These are phyloP conservation scores for Saprolegnia parasitica DNA, from an alignment of 352 stramenopile genomes.

Conservation along the genomic window DNA sequence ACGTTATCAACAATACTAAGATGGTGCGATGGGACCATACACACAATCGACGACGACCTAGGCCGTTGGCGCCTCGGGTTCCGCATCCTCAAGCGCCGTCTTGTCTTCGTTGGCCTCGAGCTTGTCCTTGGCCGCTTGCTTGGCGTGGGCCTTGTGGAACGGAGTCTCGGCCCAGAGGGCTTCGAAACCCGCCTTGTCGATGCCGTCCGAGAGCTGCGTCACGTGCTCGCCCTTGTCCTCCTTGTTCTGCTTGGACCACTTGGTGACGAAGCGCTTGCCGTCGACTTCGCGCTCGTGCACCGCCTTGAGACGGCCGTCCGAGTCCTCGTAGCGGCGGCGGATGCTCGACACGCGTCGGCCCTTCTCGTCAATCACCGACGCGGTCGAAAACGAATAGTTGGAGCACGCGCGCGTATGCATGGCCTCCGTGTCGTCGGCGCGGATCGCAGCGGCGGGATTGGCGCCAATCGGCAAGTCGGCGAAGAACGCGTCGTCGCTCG, in stretches of 20 bases:
- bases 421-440: conserved; percentile 35
- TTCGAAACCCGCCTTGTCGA: conserved; percentile 59
- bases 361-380: conserved; percentile 63
- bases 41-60: not conserved
- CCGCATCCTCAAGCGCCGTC: not conserved
- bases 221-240: conserved; percentile 64
- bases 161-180: conserved; percentile 63
- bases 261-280: conserved; percentile 53
- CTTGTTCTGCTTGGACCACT: conserved; percentile 64
- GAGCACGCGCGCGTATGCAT: conserved; percentile 47
- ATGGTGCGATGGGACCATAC: not conserved
- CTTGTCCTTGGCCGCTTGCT: conserved; percentile 12
- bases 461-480: conserved; percentile 53
- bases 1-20: no score
- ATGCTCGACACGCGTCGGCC: conserved; percentile 58
- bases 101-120: not conserved
- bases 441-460: conserved; percentile 22
- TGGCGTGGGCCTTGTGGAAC: conserved; percentile 52
- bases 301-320: conserved; percentile 69
- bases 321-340: conserved; percentile 80
- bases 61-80: not conserved
- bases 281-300: conserved; percentile 72
- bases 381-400: conserved; percentile 74
- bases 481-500: conserved; percentile 75
- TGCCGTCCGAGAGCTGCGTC: conserved; percentile 50